Base-by-base conservation (phyloP, 129 eudicot species). In the Saussurea involucrata region DNA sequence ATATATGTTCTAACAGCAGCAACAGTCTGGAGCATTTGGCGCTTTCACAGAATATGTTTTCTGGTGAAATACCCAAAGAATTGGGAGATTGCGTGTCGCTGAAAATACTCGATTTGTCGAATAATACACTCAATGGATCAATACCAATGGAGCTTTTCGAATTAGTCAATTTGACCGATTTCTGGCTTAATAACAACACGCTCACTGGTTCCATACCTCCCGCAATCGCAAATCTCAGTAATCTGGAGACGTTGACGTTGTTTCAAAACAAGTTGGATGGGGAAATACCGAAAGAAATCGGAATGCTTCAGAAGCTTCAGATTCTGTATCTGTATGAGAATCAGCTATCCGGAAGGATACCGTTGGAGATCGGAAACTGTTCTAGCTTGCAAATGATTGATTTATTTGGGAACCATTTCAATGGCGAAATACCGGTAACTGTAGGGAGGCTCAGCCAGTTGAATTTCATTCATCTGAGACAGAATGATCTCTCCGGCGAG, bases 351-450 rank as follows among this genome's bases (percentile, higher is more conserved):
- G 97, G 96, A 22, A 89, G 84, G 24, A 95, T 95, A 25, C 99
- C 99, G 9, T 18, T 84, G 81, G 99, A 95, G 81, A 91, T 95
- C 17, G 97, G 97, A 18, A 92, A 95, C 85, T 95, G 97, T 69
- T 89, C 99, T 9, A 83, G 91, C 66, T 78, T 95, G 83, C 99
- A 91, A 71, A 92, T 92, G 99, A 61, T 92, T 61, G 99, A 95
- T 85, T 92, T 95, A 68, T 95, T 55, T 13, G 97, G 97, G 18
- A 95, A 95, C 67, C 90, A 83, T 42, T 95, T 95, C 80, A 70
- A 73, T 0, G 97, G 97, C 29, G 73, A 78, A 55, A 87, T 95
- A 29, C 99, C 99, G 3, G 36, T 76, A 24, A 81, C 97, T 2
- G 24, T 95, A 33, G 99, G 97, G 28, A 77, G 84, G 87, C 86